A percentile compares a stretch with the other conserved stretches of the same genome.
These are phyloP conservation scores for Alternaria longipes DNA, from an alignment of 2,329 filamentous ascomycete species.

Conservation along the genomic window DNA sequence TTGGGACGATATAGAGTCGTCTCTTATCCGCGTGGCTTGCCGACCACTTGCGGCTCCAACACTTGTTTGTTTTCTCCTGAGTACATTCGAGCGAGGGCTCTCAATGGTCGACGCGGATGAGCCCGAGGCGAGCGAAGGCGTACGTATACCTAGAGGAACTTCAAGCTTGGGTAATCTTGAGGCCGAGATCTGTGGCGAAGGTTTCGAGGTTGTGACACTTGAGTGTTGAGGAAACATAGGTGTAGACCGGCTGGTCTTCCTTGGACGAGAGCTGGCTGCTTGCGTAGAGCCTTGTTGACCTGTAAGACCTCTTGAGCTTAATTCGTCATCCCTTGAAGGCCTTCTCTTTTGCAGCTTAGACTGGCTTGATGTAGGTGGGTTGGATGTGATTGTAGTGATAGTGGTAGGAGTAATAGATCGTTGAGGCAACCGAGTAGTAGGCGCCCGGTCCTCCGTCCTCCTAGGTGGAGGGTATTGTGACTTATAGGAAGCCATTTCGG, in stretches of 20 bases:
- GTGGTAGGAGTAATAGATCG: constrained; percentile 48
- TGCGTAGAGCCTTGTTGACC: constrained; percentile 31
- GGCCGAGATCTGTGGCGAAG: constrained; percentile 35
- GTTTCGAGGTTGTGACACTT: constrained; percentile 31
- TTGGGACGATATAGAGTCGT: constrained; percentile 47
- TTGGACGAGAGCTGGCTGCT: constrained; percentile 34
- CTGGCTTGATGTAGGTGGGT: constrained; percentile 36
- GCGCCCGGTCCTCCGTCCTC: constrained; percentile 44
- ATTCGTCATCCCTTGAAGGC: constrained; percentile 45
- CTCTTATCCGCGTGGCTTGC: constrained; percentile 43
- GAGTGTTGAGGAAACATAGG: constrained; percentile 30
- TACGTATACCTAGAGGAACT: constrained; percentile 47
- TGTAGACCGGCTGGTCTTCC: constrained; percentile 33
- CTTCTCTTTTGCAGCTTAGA: constrained; percentile 50
- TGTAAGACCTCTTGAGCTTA: constrained; percentile 23
- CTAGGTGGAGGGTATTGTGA: constrained; percentile 48
- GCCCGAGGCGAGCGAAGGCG: constrained; percentile 60
- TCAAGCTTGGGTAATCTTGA: constrained; percentile 50
- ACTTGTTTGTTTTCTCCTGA: constrained; percentile 57
- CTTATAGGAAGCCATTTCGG: constrained; percentile 55
- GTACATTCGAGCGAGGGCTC: constrained; percentile 55
- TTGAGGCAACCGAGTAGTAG: constrained; percentile 49
- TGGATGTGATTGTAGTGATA: constrained; percentile 35
- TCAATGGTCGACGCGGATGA: constrained; percentile 59
- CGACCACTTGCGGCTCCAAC: constrained; percentile 46